These are phyloP conservation scores for Cordyceps tenuipes DNA, from an alignment of 2,329 filamentous ascomycete genomes.

Conservation along the genomic window DNA sequence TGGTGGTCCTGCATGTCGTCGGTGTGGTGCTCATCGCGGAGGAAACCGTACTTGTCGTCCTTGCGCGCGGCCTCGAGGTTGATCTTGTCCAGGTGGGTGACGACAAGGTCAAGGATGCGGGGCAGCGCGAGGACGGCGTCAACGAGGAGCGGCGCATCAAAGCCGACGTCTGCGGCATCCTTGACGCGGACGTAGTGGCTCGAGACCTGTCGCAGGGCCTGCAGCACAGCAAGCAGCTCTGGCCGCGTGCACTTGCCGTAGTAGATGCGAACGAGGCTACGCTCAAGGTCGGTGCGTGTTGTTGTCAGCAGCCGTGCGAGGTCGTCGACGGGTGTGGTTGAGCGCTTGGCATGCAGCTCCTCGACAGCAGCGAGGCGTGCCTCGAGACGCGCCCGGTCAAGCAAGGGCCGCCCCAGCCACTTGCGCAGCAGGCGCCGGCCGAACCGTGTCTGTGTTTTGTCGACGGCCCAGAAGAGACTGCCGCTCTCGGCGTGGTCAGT, in stretches of 20 bases:
- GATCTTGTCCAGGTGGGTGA: constrained; percentile 73
- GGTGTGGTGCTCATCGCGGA: constrained; percentile 77
- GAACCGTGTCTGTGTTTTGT: constrained; percentile 85
- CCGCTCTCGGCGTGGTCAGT: constrained; percentile 80
- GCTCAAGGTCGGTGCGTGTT: constrained; percentile 77
- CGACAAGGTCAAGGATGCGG: constrained; percentile 62
- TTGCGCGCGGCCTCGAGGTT: constrained; percentile 73
- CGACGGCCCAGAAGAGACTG: constrained; percentile 90
- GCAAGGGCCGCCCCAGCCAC: constrained; percentile 86
- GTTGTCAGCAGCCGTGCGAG: constrained; percentile 62
- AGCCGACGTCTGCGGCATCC: constrained; percentile 58
- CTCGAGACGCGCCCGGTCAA: constrained; percentile 67
- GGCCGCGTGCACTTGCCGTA: constrained; percentile 91
- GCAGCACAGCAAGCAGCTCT: constrained; percentile 76
- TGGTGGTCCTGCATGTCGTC: constrained; percentile 86
- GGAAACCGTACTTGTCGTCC: constrained; percentile 92
- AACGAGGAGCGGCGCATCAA: constrained; percentile 60
- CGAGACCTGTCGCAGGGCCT: constrained; percentile 75
- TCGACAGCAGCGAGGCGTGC: constrained; percentile 77
- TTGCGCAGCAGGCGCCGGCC: constrained; percentile 82
- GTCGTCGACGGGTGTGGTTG: constrained; percentile 61
- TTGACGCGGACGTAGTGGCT: constrained; percentile 66
- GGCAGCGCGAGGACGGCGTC: constrained; percentile 70
- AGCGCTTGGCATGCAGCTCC: constrained; percentile 66
- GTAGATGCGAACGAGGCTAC: constrained; percentile 89